A percentile compares a stretch with the other conserved stretches of the same genome.
Evolutionary conservation across 352 stramenopile species (phyloP).

Genomic region (Pythium vanterpoolii): DNA sequence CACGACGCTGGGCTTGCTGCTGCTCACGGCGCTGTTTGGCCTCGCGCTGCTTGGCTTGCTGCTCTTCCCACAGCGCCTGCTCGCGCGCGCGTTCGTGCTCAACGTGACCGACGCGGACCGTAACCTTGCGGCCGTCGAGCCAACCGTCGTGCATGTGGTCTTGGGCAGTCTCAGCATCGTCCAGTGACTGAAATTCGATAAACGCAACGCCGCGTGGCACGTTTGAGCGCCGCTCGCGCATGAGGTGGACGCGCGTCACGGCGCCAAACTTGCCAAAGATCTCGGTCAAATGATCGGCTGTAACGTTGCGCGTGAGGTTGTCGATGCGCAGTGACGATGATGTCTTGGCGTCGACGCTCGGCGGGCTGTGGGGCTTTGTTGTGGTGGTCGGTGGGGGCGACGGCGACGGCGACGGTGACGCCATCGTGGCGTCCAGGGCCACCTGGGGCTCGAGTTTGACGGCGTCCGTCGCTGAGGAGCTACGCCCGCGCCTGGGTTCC

Average conservation of each 20-base stretch:
- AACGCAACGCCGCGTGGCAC: conserved; percentile 40
- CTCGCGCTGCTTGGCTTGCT: conserved; percentile 5
- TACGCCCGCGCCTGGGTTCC: not conserved
- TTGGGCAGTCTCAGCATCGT: conserved; percentile 55
- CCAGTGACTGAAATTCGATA: conserved; percentile 47
- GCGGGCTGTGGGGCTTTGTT: conserved; percentile 18
- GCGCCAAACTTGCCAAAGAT: conserved; percentile 87
- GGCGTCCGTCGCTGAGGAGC: not conserved
- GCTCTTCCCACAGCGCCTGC: conserved; percentile 13
- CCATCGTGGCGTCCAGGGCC: not conserved
- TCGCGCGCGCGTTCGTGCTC: conserved; percentile 13
- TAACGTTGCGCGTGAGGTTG: conserved; percentile 86
- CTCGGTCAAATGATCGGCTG: conserved; percentile 73
- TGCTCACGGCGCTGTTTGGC: conserved; percentile 3
- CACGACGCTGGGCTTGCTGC: not conserved
- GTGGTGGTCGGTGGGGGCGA: not conserved
- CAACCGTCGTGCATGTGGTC: conserved; percentile 84
- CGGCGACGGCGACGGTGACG: not conserved
- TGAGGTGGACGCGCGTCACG: conserved; percentile 55
- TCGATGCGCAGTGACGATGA: conserved; percentile 53
- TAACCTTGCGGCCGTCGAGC: conserved; percentile 78
- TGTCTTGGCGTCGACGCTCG: conserved; percentile 6
- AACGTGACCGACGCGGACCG: conserved; percentile 34
- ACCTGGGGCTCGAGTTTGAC: not conserved
- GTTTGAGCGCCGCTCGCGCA: conserved; percentile 25